A percentile compares a stretch with the other conserved stretches of the same genome.
Evolutionary conservation across 495 filamentous ascomycete genomes (phyloP).

Genomic region (Peziza echinospora): DNA sequence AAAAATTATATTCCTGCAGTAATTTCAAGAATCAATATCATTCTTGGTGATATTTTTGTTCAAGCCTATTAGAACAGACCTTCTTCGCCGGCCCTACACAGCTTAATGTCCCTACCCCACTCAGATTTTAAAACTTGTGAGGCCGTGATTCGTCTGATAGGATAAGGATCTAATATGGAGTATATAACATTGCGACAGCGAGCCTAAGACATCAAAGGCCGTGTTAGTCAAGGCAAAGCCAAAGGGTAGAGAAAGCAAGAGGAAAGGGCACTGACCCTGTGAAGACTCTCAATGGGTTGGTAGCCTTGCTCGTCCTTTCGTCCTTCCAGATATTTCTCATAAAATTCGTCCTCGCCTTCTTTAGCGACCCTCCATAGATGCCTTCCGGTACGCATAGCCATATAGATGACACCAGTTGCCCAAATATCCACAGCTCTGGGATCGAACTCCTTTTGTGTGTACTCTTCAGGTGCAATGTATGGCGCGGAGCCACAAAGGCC

Average conservation of each 20-base stretch:
- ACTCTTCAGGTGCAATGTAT: slow-evolving; percentile 96
- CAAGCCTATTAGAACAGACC: slow-evolving; percentile 26
- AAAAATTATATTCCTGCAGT: background rate
- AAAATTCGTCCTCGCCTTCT: slow-evolving; percentile 94
- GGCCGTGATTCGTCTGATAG: slow-evolving; percentile 73
- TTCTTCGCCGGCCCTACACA: slow-evolving; percentile 90
- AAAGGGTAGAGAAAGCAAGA: too few relatives aligned
- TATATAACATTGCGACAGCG: slow-evolving; percentile 98
- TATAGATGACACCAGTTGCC: slow-evolving; percentile 97
- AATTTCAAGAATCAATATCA: background rate
- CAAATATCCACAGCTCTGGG: slow-evolving; percentile 91
- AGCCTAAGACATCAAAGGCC: slow-evolving; percentile 34
- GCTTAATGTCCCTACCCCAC: slow-evolving; percentile 90
- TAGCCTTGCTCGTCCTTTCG: slow-evolving; percentile 87
- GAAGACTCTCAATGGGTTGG: slow-evolving; percentile 82
- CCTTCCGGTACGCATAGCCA: slow-evolving; percentile 95
- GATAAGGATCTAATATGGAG: slow-evolving; percentile 92
- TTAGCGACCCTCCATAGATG: slow-evolving; percentile 93
- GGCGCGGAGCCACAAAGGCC: slow-evolving; percentile 90
- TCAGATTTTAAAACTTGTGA: slow-evolving; percentile 94
- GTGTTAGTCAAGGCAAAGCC: slow-evolving; percentile 4
- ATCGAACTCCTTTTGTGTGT: slow-evolving; percentile 84
- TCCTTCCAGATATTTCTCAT: slow-evolving; percentile 75
- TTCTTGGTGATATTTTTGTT: background rate
- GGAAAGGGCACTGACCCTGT: slow-evolving; percentile 54